These are phyloP conservation scores for Chaetomiaceae sp. DNA, from an alignment of 2,329 filamentous ascomycete genomes.

Conservation along the genomic window DNA sequence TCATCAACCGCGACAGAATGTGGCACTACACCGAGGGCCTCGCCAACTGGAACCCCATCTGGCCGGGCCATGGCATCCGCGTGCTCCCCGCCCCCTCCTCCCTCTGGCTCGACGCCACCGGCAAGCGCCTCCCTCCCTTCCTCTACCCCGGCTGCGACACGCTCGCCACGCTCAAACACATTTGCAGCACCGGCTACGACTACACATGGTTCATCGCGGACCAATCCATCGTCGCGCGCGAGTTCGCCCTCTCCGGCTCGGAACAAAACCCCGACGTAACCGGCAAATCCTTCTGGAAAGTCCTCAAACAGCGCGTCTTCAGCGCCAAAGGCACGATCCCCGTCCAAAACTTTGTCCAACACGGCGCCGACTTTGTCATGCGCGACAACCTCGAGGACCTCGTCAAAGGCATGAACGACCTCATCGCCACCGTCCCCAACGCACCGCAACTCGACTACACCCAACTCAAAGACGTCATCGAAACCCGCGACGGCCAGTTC, in stretches of 20 bases:
- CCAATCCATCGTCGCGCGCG: slow-evolving; percentile 54
- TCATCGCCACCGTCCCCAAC: slow-evolving; percentile 39
- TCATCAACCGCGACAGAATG: slow-evolving; percentile 60
- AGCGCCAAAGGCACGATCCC: slow-evolving; percentile 47
- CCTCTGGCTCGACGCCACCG: slow-evolving; percentile 58
- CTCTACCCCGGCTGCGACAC: slow-evolving; percentile 56
- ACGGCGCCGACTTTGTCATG: slow-evolving; percentile 56
- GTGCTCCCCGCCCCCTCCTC: slow-evolving; percentile 57
- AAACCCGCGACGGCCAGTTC: slow-evolving; percentile 52
- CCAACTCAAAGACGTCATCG: slow-evolving; percentile 42
- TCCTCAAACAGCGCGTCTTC: slow-evolving; percentile 47
- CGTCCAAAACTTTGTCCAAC: slow-evolving; percentile 54
- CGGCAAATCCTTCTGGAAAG: slow-evolving; percentile 49
- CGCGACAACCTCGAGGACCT: slow-evolving; percentile 51
- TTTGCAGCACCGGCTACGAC: slow-evolving; percentile 56
- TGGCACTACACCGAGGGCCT: slow-evolving; percentile 64
- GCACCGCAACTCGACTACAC: slow-evolving; percentile 46
- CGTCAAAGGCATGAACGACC: slow-evolving; percentile 54
- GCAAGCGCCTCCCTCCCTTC: slow-evolving; percentile 52
- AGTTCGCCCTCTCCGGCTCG: slow-evolving; percentile 58
- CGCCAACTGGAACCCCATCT: slow-evolving; percentile 58
- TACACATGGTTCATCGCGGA: slow-evolving; percentile 61
- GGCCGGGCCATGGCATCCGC: slow-evolving; percentile 57
- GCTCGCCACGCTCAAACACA: slow-evolving; percentile 52
- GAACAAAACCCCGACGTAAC: slow-evolving; percentile 61